phyloP scores from a whole-genome alignment of 163 green algal species.

The Scenedesmus sp. region DNA sequence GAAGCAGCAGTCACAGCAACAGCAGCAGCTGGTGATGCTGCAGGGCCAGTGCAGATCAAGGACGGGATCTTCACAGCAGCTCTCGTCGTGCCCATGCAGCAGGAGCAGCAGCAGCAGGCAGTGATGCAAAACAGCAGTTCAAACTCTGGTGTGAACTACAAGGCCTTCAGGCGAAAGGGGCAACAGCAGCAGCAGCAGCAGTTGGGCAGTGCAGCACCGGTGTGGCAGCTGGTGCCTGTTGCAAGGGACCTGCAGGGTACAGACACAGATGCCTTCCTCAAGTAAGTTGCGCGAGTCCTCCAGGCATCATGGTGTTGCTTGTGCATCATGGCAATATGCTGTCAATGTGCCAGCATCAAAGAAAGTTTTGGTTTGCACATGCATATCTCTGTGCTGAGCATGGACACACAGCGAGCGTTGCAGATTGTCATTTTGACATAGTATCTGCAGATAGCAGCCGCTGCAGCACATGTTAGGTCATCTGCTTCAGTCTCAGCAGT shows the following conservation, averaged over 20 bases:
- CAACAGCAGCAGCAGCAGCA: constrained; percentile 25
- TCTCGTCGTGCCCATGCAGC: constrained; percentile 6
- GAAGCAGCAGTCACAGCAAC: neutral
- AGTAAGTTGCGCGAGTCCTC: constrained; percentile 15
- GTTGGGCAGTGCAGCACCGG: neutral
- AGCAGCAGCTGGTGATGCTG: constrained; percentile 1
- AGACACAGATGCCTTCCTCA: constrained; percentile 42
- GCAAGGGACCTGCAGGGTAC: neutral
- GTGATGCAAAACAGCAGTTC: neutral
- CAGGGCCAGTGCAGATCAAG: neutral
- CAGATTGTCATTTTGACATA: too few species aligned
- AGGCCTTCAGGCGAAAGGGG: constrained; percentile 50
- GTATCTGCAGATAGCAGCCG: neutral
- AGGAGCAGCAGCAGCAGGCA: constrained; percentile 45
- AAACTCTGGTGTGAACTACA: neutral
- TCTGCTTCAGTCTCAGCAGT: too few species aligned
- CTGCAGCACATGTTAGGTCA: neutral
- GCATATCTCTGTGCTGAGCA: neutral
- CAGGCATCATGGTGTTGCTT: neutral
- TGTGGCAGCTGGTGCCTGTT: neutral
- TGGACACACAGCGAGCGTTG: neutral
- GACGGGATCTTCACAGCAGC: constrained; percentile 18
- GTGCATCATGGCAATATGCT: neutral
- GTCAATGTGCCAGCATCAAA: neutral
- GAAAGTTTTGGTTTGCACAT: neutral